Evolutionary conservation across 768 basidiomycete species (phyloP).

Genomic region (Leccinellum albellum): DNA sequence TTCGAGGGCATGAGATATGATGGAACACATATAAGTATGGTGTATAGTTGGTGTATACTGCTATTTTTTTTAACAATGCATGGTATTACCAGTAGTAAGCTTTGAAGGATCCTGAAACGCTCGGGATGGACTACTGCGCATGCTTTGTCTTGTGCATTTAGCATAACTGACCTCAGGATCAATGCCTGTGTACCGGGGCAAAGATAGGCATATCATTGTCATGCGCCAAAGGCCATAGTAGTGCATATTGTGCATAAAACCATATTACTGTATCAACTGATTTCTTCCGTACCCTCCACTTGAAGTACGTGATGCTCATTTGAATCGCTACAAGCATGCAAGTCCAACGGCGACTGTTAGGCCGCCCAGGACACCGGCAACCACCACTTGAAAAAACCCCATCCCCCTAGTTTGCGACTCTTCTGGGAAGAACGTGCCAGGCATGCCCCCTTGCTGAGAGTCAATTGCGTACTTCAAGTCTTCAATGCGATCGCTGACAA

Average conservation of each 20-base stretch:
- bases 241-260: conserved; percentile 12
- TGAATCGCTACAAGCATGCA: conserved; percentile 32
- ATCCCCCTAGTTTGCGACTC: conserved; percentile 14
- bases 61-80: conserved; percentile 2
- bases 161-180: not conserved
- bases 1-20: not conserved
- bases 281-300: not conserved
- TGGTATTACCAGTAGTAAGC: no score
- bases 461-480: conserved; percentile 32
- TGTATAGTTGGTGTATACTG: not conserved
- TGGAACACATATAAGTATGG: conserved; percentile 10
- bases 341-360: conserved; percentile 30
- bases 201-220: conserved; percentile 18
- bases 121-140: not conserved
- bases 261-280: not conserved
- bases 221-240: conserved; percentile 7
- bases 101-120: not conserved
- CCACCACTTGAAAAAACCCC: conserved; percentile 30
- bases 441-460: conserved; percentile 31
- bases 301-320: not conserved
- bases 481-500: conserved; percentile 31
- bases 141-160: not conserved
- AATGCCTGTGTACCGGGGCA: not conserved
- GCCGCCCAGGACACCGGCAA: conserved; percentile 33
- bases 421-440: conserved; percentile 26